Percentiles rank a stretch among this genome's conserved stretches.
phyloP scores from a whole-genome alignment of 2,329 filamentous ascomycete species.

The Pleomassaria siparia region DNA sequence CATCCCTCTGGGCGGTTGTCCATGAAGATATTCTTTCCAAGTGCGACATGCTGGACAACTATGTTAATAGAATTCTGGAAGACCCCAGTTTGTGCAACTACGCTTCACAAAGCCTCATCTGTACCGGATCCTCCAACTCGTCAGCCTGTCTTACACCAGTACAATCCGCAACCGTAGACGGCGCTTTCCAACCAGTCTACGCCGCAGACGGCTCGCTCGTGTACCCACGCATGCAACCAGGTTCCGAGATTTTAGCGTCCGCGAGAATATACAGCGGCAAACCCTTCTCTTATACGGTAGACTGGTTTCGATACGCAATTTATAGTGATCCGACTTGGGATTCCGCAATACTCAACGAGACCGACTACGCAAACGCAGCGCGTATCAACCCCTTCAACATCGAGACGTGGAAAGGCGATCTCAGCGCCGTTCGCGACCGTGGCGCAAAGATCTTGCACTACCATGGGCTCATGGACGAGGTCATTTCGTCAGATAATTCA shows the following conservation, averaged over 20 bases:
- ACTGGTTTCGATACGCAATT: constrained; percentile 54
- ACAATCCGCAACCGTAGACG: constrained; percentile 48
- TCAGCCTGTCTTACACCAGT: constrained; percentile 48
- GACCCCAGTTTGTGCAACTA: constrained; percentile 10
- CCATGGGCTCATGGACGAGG: constrained; percentile 48
- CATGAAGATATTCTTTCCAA: constrained; percentile 34
- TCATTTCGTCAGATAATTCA: constrained; percentile 50
- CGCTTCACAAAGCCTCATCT: not conserved
- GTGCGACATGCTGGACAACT: constrained; percentile 14
- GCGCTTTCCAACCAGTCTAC: constrained; percentile 47
- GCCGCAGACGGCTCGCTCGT: constrained; percentile 49
- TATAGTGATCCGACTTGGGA: constrained; percentile 50
- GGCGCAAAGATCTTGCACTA: constrained; percentile 52
- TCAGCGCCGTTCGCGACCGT: constrained; percentile 36
- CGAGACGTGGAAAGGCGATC: constrained; percentile 46
- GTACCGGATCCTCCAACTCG: constrained; percentile 22
- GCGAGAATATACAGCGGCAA: constrained; percentile 42
- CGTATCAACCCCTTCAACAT: constrained; percentile 42
- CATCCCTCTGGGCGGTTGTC: constrained; percentile 42
- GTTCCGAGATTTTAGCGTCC: constrained; percentile 46
- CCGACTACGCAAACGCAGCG: constrained; percentile 46
- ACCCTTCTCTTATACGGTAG: constrained; percentile 47
- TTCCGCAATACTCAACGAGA: constrained; percentile 38
- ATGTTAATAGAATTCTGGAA: constrained; percentile 8
- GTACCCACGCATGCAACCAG: constrained; percentile 55